phyloP scores from a whole-genome alignment of 352 stramenopile genomes.

The Phytophthora pinifolia region DNA sequence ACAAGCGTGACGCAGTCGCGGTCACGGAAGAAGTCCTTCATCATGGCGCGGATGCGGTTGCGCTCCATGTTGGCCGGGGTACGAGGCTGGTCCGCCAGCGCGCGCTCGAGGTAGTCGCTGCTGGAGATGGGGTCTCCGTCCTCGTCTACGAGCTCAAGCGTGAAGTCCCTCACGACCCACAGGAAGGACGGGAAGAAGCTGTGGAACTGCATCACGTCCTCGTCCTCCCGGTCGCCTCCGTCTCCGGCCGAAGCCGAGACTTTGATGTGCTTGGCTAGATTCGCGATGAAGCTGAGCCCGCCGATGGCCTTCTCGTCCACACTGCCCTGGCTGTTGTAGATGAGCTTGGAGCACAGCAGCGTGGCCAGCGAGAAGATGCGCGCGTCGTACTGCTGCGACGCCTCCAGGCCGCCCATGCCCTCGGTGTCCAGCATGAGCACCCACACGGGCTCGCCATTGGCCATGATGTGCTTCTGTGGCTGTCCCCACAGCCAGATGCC shows the following conservation, averaged over 20 bases:
- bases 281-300: conserved; percentile 85
- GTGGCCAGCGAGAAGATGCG: conserved; percentile 87
- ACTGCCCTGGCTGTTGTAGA: conserved; percentile 88
- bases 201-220: conserved; percentile 76
- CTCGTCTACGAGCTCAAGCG: conserved; percentile 84
- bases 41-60: conserved; percentile 79
- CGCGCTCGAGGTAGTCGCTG: conserved; percentile 81
- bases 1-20: conserved; percentile 83
- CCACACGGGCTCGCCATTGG: conserved; percentile 67
- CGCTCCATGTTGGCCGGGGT: conserved; percentile 71
- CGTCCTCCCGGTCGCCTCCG: conserved; percentile 31
- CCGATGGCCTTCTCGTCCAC: conserved; percentile 87
- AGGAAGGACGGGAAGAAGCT: conserved; percentile 89
- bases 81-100: conserved; percentile 69
- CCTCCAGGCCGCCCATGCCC: conserved; percentile 83
- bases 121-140: conserved; percentile 78
- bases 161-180: conserved; percentile 90
- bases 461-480: conserved; percentile 58
- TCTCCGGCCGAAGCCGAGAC: conserved; percentile 46
- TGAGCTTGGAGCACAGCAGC: conserved; percentile 84
- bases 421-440: conserved; percentile 90
- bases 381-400: conserved; percentile 84
- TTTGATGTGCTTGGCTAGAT: conserved; percentile 87
- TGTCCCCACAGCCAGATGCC: conserved; percentile 88
- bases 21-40: conserved; percentile 86